A percentile compares a stretch with the other conserved stretches of the same genome.
Conservation (phyloP, 2,329 filamentous ascomycete species). For the Xylaria arbuscula region DNA sequence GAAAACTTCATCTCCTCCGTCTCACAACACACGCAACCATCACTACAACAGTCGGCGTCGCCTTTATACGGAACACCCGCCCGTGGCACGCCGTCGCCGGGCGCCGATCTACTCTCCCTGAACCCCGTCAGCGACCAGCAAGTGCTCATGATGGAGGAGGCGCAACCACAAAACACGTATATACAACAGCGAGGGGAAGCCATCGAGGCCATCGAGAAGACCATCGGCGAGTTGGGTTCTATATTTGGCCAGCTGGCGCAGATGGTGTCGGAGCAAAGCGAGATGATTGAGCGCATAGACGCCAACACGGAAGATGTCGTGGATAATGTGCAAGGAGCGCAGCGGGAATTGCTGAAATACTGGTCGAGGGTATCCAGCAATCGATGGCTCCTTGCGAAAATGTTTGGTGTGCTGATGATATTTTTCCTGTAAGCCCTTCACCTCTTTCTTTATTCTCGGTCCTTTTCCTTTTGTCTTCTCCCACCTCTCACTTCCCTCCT, state of each 20-base stretch:
- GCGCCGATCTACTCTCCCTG: conserved; percentile 81
- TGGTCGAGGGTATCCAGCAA: conserved; percentile 95
- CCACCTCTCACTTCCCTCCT: not conserved
- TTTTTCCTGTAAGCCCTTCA: conserved; percentile 74
- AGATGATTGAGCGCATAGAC: conserved; percentile 95
- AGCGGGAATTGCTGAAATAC: conserved; percentile 95
- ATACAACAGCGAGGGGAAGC: conserved; percentile 94
- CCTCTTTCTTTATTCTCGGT: not conserved
- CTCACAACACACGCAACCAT: conserved; percentile 76
- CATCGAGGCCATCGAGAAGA: conserved; percentile 96
- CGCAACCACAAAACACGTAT: conserved; percentile 84
- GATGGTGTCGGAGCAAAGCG: conserved; percentile 97
- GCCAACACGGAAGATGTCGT: conserved; percentile 98
- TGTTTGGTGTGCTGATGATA: conserved; percentile 93
- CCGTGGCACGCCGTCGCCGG: conserved; percentile 67
- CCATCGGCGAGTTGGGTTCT: conserved; percentile 88
- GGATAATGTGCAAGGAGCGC: conserved; percentile 97
- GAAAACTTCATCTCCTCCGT: conserved; percentile 97
- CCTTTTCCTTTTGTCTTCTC: not conserved
- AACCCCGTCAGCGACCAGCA: conserved; percentile 90
- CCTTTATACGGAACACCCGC: conserved; percentile 84
- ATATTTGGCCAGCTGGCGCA: conserved; percentile 95
- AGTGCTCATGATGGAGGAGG: conserved; percentile 92
- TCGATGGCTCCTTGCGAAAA: conserved; percentile 89
- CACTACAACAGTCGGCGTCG: conserved; percentile 79